These are phyloP conservation scores for Microascus cirrosus DNA, from an alignment of 2,329 filamentous ascomycete genomes.

Conservation along the genomic window DNA sequence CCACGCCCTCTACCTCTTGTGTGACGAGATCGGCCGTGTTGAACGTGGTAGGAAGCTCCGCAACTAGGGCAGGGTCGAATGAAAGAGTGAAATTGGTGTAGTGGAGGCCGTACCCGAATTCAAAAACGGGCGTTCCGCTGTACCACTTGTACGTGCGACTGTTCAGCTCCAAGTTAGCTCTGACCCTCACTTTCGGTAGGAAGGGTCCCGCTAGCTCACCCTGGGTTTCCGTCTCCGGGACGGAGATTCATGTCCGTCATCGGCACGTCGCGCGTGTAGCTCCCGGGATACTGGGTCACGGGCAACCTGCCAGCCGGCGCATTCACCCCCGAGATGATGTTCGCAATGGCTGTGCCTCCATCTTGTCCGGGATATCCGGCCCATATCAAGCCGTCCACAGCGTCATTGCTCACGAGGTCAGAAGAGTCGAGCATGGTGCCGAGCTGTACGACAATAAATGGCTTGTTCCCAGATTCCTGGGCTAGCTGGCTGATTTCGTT, in stretches of 20 bases:
- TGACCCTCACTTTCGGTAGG: not conserved
- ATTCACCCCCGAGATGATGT: conserved; percentile 37
- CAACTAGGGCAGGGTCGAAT: conserved; percentile 7
- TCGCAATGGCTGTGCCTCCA: conserved; percentile 42
- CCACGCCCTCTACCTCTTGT: conserved; percentile 16
- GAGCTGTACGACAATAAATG: conserved; percentile 38
- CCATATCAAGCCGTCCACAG: conserved; percentile 43
- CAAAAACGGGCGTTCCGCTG: conserved; percentile 28
- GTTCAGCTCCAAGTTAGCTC: not conserved
- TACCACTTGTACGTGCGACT: conserved; percentile 49
- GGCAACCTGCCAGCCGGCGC: conserved; percentile 43
- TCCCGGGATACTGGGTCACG: conserved; percentile 42
- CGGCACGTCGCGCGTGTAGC: conserved; percentile 35
- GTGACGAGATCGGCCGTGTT: conserved; percentile 23
- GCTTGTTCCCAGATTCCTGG: conserved; percentile 23
- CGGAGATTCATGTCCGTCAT: conserved; percentile 46
- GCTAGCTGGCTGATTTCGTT: conserved; percentile 25
- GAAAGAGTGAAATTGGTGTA: conserved; percentile 39
- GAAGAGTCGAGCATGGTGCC: conserved; percentile 40
- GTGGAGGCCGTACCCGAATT: conserved; percentile 45
- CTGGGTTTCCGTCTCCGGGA: conserved; percentile 31
- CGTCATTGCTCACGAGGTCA: conserved; percentile 30
- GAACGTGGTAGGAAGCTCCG: not conserved
- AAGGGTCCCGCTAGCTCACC: conserved; percentile 12
- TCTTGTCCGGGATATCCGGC: conserved; percentile 48